Evolutionary conservation across 345 rosid species (phyloP), one percentile per base, ranked within the genome.

Genomic region (Salix purpurea): DNA sequence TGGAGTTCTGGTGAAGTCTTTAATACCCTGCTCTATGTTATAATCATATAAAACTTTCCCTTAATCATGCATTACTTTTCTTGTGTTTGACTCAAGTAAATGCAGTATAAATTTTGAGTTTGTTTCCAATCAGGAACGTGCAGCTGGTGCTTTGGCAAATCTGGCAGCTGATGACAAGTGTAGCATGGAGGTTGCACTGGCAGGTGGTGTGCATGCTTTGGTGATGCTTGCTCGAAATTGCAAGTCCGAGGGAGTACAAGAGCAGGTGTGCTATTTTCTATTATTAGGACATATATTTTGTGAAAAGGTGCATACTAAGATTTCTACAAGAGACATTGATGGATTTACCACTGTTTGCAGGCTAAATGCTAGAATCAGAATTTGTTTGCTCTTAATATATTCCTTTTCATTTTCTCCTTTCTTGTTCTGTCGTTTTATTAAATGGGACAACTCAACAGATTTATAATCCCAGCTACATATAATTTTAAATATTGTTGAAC

Each of bases 111-210:
- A n/a, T 48, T 10, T 58, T 42, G 30, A 16, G 54, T 68, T 46
- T 52, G 15, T 40, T 52, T 23, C 70, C 50, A 66, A 26, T 67
- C 78, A 85, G 87, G 87, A 85, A 72, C 87, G 87, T 65, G 87
- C 87, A 14, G 84, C 87, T 62, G 87, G 87, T 61, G 85, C 87
- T 16, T 73, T 85, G 21, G 87, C 87, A 24, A 85, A 85, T 80
- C 73, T 85, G 74, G 87, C 84, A 8, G 84, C 85, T 37, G 85
- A 85, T 69, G 82, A 85, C 48, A 85, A 85, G 69, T 82, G 87
- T 61, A 80, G 84, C 82, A 60, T 72, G 69, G 84, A 85, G 72
- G 82, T 85, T 54, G 80, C 76, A 24, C 21, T 4, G 54, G 83
- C 76, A 52, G 83, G 84, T 39, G 85, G 85, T 66, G 78, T 79